These are phyloP conservation scores for Pleurotus eryngii DNA, from an alignment of 768 basidiomycete genomes.

Conservation along the genomic window DNA sequence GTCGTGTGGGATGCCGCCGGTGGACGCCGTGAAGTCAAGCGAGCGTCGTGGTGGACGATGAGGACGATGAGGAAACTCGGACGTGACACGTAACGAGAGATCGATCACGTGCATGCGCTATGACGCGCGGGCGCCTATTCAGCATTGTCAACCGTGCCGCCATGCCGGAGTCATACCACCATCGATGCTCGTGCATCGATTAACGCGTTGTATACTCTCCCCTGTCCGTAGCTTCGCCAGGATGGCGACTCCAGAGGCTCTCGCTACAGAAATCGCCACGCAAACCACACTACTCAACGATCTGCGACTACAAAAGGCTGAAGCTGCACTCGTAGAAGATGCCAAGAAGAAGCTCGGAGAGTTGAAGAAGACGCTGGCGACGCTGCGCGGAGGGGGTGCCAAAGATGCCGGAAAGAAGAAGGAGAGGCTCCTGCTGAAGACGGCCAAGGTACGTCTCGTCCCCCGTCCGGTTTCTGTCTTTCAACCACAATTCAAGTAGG, in stretches of 20 bases:
- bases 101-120: too few relatives aligned
- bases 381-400: slow-evolving; percentile 34
- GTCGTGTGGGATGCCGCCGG: too few relatives aligned
- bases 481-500: slow-evolving; percentile 41
- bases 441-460: slow-evolving; percentile 71
- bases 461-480: slow-evolving; percentile 5
- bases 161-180: too few relatives aligned
- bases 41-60: too few relatives aligned
- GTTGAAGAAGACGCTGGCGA: slow-evolving; percentile 52
- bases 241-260: slow-evolving; percentile 26
- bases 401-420: slow-evolving; percentile 58
- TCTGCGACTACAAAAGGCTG: slow-evolving; percentile 53
- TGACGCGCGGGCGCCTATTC: too few relatives aligned
- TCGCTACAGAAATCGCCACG: slow-evolving; percentile 52
- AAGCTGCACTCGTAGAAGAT: slow-evolving; percentile 49
- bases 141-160: too few relatives aligned
- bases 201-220: neutral
- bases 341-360: slow-evolving; percentile 70
- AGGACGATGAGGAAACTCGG: too few relatives aligned
- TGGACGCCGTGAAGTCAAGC: too few relatives aligned
- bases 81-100: too few relatives aligned
- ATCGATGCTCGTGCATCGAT: neutral
- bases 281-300: slow-evolving; percentile 58
- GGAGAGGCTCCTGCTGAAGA: slow-evolving; percentile 79
- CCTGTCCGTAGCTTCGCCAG: neutral